phyloP scores from a whole-genome alignment of 2,329 filamentous ascomycete species.

The Scytalidium sp. region DNA sequence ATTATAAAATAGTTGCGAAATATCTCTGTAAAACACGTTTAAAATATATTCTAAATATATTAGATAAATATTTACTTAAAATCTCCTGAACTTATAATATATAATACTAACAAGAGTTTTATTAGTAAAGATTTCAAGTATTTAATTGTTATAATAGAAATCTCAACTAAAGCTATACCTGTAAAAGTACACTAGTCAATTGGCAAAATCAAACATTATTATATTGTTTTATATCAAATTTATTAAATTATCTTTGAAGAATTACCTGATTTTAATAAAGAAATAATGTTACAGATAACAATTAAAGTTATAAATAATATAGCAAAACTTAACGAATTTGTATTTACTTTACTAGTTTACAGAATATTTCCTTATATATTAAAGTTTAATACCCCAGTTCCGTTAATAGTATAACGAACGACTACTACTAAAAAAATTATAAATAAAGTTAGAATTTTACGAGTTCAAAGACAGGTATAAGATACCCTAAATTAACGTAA shows the following conservation, averaged over 20 bases:
- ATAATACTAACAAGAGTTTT: background rate
- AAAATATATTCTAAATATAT: background rate
- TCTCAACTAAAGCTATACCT: background rate
- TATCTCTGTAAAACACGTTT: conserved; percentile 1
- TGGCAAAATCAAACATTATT: too few species aligned
- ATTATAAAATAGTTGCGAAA: conserved; percentile 1
- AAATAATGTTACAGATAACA: conserved; percentile 7
- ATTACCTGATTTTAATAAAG: conserved; percentile 2
- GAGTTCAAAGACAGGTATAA: conserved; percentile 1
- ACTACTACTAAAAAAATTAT: conserved; percentile 5
- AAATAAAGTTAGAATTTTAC: conserved; percentile 2
- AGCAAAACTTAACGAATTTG: background rate
- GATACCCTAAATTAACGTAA: conserved; percentile 3
- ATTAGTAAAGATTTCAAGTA: background rate
- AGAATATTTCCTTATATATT: too few species aligned
- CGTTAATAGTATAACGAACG: background rate
- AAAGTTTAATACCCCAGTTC: background rate
- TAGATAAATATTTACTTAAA: background rate
- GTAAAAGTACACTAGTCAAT: too few species aligned
- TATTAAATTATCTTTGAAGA: conserved; percentile 8
- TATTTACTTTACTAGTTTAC: too few species aligned
- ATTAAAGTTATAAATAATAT: conserved; percentile 13
- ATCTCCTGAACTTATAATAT: background rate
- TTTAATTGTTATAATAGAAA: background rate
- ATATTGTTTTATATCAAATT: background rate